These are phyloP conservation scores for Saccharomyces eubayanus DNA, from an alignment of 805 yeast genomes.

Conservation along the genomic window DNA sequence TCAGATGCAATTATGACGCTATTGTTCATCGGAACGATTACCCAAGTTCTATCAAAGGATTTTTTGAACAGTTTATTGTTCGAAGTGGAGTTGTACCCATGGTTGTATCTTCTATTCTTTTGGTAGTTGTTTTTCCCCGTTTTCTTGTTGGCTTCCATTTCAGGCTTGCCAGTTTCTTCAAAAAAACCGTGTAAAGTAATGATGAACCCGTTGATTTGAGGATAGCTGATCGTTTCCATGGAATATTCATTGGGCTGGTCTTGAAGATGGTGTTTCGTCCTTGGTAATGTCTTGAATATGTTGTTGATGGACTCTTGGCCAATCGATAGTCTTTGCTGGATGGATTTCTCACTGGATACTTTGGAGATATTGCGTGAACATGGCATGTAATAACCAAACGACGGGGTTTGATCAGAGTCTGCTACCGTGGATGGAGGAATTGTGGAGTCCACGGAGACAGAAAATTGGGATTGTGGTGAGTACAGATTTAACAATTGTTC, in stretches of 20 bases:
- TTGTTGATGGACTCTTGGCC: conserved; percentile 64
- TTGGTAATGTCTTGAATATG: conserved; percentile 63
- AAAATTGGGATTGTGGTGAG: conserved; percentile 77
- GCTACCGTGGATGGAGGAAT: conserved; percentile 44
- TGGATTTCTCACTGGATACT: conserved; percentile 45
- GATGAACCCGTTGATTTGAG: conserved; percentile 68
- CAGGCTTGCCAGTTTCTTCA: conserved; percentile 58
- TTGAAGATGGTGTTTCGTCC: conserved; percentile 61
- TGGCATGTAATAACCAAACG: conserved; percentile 62
- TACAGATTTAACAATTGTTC: conserved; percentile 62
- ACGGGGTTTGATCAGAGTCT: conserved; percentile 30
- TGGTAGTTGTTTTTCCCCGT: conserved; percentile 14
- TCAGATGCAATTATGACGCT: conserved; percentile 82
- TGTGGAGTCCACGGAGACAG: conserved; percentile 64
- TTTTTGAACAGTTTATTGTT: conserved; percentile 44
- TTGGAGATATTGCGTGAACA: conserved; percentile 69
- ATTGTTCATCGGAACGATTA: conserved; percentile 61
- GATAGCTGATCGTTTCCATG: conserved; percentile 67
- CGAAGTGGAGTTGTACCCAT: conserved; percentile 25
- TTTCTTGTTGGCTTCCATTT: conserved; percentile 24
- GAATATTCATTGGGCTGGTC: conserved; percentile 59
- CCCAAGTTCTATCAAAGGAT: conserved; percentile 78
- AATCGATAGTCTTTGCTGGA: conserved; percentile 48
- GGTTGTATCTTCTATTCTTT: conserved; percentile 23
- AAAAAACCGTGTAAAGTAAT: conserved; percentile 79